Base-by-base conservation (phyloP, 768 basidiomycete species). In the Cantharellus cinnabarinus region DNA sequence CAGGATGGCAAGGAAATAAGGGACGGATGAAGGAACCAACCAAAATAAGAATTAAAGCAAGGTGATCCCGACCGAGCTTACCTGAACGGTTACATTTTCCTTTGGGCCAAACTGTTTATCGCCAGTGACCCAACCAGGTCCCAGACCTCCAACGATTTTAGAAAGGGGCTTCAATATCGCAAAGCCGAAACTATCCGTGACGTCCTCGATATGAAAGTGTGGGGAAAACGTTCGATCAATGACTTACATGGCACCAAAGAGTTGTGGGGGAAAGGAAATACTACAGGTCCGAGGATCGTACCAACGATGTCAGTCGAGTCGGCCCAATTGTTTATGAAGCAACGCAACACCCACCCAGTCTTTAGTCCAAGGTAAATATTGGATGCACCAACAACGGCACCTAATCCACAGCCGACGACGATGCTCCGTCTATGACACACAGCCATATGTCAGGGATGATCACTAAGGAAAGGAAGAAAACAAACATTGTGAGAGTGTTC, bases 301-400 rank as follows among this genome's bases (percentile, higher is more conserved):
- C 20, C 20, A 29, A 29, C 20, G 20, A 29, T 29, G 20, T 29
- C 20, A 29, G 20, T 29, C 20, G 20, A 29, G 20, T 29, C 20
- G 20, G 20, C 20, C 20, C 20, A 29, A 29, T 29, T 29, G 20
- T 29, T 29, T 29, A 48, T 10, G 10, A 29, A 10, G 35, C 20
- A 29, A 29, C 20, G 20, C 20, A 29, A 29, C 20, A 48, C 51
- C 37, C 51, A 60, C n/a, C 80, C 81, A 0, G 81, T 81, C 70
- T 83, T 82, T 60, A 82, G 67, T 42, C 82, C 79, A 29, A 82
- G 76, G 67, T 83, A 82, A 61, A 83, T 77, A 66, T 67, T 66
- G 54, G 65, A 64, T 4, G 64, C 64, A 4, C 64, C 65, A 39
- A 65, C 64, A 29, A 62, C 44, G 1, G 58, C 10, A 4, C 61